These are phyloP conservation scores for Rutstroemia sp. DNA, from an alignment of 2,329 filamentous ascomycete species.

Conservation along the genomic window DNA sequence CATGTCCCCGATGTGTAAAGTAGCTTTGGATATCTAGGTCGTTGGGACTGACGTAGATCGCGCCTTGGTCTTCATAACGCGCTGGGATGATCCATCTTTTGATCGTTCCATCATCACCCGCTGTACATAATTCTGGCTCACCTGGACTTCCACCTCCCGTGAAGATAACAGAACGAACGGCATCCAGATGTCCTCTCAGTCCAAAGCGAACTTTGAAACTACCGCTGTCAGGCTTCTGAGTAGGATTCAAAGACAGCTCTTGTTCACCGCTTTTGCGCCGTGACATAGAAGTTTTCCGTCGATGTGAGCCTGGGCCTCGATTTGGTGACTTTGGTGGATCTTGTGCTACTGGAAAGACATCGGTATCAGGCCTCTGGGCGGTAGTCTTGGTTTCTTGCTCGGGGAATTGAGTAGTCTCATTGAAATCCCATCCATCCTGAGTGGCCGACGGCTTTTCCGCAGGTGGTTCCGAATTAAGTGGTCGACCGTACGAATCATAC, in stretches of 20 bases:
- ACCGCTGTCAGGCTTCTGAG: slow-evolving; percentile 58
- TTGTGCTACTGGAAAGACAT: slow-evolving; percentile 77
- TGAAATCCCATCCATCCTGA: slow-evolving; percentile 90
- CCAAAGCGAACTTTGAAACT: slow-evolving; percentile 93
- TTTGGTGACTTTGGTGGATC: slow-evolving; percentile 75
- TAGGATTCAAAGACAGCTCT: slow-evolving; percentile 46
- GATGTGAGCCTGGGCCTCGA: slow-evolving; percentile 59
- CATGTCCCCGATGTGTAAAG: slow-evolving; percentile 91
- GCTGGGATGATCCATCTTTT: slow-evolving; percentile 94
- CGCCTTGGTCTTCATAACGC: slow-evolving; percentile 58
- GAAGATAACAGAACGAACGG: slow-evolving; percentile 91
- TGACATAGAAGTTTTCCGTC: slow-evolving; percentile 74
- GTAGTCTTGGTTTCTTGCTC: slow-evolving; percentile 46
- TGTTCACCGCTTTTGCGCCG: slow-evolving; percentile 64
- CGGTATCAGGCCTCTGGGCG: slow-evolving; percentile 71
- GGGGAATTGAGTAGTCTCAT: slow-evolving; percentile 59
- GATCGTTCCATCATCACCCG: slow-evolving; percentile 89
- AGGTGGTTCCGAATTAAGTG: slow-evolving; percentile 34
- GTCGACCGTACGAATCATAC: slow-evolving; percentile 51
- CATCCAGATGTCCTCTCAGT: slow-evolving; percentile 84
- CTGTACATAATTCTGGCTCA: slow-evolving; percentile 94
- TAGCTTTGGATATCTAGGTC: slow-evolving; percentile 90
- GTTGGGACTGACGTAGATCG: slow-evolving; percentile 38
- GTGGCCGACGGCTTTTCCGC: slow-evolving; percentile 41
- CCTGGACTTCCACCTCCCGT: slow-evolving; percentile 92